Base-by-base conservation (phyloP, 805 yeast genomes). In the Candida michaelii region DNA sequence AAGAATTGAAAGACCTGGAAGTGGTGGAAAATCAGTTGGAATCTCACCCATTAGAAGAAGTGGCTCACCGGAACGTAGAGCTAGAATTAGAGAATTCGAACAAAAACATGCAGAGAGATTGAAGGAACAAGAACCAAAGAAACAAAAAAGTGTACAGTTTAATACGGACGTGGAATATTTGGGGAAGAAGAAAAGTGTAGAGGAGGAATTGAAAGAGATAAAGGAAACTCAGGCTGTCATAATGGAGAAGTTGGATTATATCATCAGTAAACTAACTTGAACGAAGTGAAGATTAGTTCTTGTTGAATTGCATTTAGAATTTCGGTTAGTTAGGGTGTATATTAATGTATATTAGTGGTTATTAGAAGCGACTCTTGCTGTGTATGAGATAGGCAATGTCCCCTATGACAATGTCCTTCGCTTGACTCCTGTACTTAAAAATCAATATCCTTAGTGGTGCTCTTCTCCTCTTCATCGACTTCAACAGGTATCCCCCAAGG, bases 401-500 rank as follows among this genome's bases (percentile, higher is more conserved):
- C n/a, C n/a, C n/a, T n/a, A n/a, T n/a, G n/a, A n/a, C n/a, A n/a
- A n/a, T n/a, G n/a, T n/a, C n/a, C n/a, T n/a, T n/a, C n/a, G n/a
- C n/a, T n/a, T n/a, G n/a, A n/a, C n/a, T n/a, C n/a, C n/a, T n/a
- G n/a, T n/a, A n/a, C n/a, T n/a, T n/a, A 27, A 65, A 25, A 68
- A 17, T 68, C 73, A 12, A 68, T 59, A 45, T 37, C 39, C 16
- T 40, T 35, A 17, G 34, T 40, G 18, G 34, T n/a, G 14, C 31
- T 38, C 5, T 25, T 66, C 4, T 66, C 76, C 12, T 74, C 56
- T 11, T 54, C 83, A n/a, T 74, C 85, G 44, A 85, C 95, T 44
- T 89, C 97, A 2, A 91, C 96, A 0, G 99, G 98, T 39, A 93
- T 93, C n/a, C 96, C 88, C 96, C 97, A 93, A 55, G 83, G 88